Base-by-base conservation (phyloP, 257 asterid genomes). In the Solanum virginianum region DNA sequence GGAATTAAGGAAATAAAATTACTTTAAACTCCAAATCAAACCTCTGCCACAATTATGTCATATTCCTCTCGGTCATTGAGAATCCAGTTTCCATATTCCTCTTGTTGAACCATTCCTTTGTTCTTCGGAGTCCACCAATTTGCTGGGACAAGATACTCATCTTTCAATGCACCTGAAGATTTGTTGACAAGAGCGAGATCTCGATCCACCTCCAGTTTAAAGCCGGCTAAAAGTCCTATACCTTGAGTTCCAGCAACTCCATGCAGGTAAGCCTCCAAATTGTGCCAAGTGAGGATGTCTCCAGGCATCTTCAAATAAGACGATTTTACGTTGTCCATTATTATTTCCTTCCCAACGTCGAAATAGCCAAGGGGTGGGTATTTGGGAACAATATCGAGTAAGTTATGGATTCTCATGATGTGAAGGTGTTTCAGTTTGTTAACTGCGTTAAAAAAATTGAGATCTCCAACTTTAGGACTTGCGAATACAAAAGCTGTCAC, bases 181-280 rank as follows among this genome's bases (percentile, higher is more conserved):
- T 95, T 95, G 59, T 96, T 96, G 49, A 90, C 91, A 45, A 96
- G 87, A 0, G 94, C 90, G 16, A 93, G 53, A 82, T 91, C 92
- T 8, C 98, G 90, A n/a, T 87, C 72, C 14, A 92, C 86, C 77
- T 87, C 95, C 47, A 94, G 56, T 86, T 88, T 91, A 69, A 95
- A 95, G n/a, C 89, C 94, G 5, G 90, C 88, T 53, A 75, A 63
- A 13, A 79, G 69, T 71, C 97, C 97, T 56, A 80, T 57, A 75
- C 97, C 97, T 71, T 91, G 95, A 0, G 90, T 90, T 47, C 99
- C 98, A 0, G 95, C 97, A 74, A 95, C 88, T 55, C 99, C 98
- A 55, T 95, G 99, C 94, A 94, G 24, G 84, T 92, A 91, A 20
- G 43, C 87, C 87, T 95, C 98, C 90, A 95, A 66, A 80, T 77